These are phyloP conservation scores for Ceratocystis destructans DNA, from an alignment of 2,329 filamentous ascomycete species.

Conservation along the genomic window DNA sequence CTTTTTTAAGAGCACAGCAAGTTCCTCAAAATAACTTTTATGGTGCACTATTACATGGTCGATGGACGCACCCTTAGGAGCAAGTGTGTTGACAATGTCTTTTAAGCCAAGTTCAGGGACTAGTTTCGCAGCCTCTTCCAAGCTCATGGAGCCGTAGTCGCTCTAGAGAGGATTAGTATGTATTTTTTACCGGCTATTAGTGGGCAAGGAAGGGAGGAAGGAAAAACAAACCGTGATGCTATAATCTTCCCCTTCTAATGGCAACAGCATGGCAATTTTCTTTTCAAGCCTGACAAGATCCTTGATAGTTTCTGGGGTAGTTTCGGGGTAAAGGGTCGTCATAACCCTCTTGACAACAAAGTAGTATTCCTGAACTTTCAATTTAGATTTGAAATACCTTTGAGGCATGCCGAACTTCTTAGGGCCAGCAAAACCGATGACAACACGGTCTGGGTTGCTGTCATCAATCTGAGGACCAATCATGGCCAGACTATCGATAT, in stretches of 20 bases:
- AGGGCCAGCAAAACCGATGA: constrained; percentile 32
- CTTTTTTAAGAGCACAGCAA: constrained; percentile 41
- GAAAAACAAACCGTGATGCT: no score
- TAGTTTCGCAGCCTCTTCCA: constrained; percentile 41
- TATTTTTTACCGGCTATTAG: no score
- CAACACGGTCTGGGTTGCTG: constrained; percentile 28
- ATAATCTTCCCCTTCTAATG: constrained; percentile 21
- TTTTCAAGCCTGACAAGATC: constrained; percentile 43
- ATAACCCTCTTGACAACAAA: constrained; percentile 22
- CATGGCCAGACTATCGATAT: constrained; percentile 30
- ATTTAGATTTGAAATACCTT: constrained; percentile 44
- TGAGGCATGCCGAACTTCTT: constrained; percentile 46
- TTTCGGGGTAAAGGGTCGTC: constrained; percentile 26
- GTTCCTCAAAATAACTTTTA: constrained; percentile 44
- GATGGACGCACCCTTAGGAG: constrained; percentile 23
- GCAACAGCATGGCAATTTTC: constrained; percentile 45
- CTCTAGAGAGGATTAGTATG: no score
- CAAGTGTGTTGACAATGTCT: constrained; percentile 37
- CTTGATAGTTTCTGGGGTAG: constrained; percentile 30
- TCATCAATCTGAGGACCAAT: constrained; percentile 32
- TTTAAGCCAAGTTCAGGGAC: constrained; percentile 43
- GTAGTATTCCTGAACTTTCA: constrained; percentile 39
- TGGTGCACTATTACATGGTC: constrained; percentile 45
- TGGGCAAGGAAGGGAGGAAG: no score
- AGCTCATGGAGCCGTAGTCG: constrained; percentile 30